phyloP scores from a whole-genome alignment of 257 asterid species.

The Prunella vulgaris region DNA sequence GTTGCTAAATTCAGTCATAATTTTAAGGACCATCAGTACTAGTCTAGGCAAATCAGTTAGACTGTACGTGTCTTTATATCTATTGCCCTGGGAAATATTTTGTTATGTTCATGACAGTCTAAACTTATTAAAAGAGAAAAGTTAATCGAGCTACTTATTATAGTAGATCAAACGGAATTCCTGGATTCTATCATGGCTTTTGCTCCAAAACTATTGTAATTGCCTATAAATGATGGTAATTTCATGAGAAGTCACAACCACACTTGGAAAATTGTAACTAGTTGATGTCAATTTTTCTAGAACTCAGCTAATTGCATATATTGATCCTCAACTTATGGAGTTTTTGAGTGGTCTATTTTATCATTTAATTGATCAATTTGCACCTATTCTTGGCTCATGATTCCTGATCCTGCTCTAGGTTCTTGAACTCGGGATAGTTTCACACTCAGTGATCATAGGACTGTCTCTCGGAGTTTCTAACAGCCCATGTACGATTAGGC shows the following conservation, averaged over 20 bases:
- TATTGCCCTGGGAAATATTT: background rate
- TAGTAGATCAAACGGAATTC: background rate
- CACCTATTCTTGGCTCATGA: background rate
- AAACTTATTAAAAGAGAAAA: background rate
- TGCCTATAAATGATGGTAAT: background rate
- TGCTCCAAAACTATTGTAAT: background rate
- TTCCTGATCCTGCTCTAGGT: slow-evolving; percentile 37
- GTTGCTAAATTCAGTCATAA: background rate
- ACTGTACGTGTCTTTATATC: background rate
- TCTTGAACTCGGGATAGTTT: slow-evolving; percentile 87
- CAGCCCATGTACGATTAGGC: slow-evolving; percentile 88
- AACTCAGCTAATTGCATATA: background rate
- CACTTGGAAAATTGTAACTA: background rate
- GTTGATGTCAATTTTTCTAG: background rate
- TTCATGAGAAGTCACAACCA: too few species aligned
- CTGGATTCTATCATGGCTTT: background rate
- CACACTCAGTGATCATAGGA: slow-evolving; percentile 90
- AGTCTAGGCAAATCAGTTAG: background rate
- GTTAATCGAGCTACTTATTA: background rate
- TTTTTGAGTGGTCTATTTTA: background rate
- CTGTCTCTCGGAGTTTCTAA: slow-evolving; percentile 85
- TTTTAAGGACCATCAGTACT: background rate
- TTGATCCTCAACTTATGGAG: background rate
- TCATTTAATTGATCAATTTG: background rate
- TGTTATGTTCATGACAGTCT: background rate